Evolutionary conservation across 371 early-diverging fungal species (phyloP).

Genomic region (Mucor racemosus): DNA sequence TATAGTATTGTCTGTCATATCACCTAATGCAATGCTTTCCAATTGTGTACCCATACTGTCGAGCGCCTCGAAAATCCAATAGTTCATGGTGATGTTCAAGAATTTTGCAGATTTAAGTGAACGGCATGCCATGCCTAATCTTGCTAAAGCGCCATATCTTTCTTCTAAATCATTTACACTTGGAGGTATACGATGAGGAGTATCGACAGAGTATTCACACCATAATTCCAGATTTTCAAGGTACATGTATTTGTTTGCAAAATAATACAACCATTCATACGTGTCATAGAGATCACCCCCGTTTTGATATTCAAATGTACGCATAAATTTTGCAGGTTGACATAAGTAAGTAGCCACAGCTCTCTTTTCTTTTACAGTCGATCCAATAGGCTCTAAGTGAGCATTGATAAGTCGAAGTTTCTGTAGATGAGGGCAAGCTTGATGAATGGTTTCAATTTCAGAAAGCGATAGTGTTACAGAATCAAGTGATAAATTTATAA

Average conservation of each 20-base stretch:
- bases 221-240: conserved; percentile 13
- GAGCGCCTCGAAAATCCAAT: conserved; percentile 19
- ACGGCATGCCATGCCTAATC: conserved; percentile 1
- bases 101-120: conserved; percentile 11
- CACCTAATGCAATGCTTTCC: conserved; percentile 17
- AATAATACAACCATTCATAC: conserved; percentile 24
- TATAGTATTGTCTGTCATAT: conserved; percentile 25
- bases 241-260: conserved; percentile 15
- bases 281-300: conserved; percentile 6
- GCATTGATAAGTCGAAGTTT: conserved; percentile 13
- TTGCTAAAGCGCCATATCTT: conserved; percentile 13
- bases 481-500: conserved; percentile 18
- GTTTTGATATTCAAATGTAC: conserved; percentile 6
- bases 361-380: conserved; percentile 11
- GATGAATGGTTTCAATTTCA: conserved; percentile 24
- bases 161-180: conserved; percentile 8
- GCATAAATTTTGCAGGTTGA: conserved; percentile 1
- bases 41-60: conserved; percentile 14
- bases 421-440: conserved; percentile 15
- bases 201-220: conserved; percentile 17
- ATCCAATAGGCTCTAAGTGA: conserved; percentile 4
- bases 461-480: conserved; percentile 1
- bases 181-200: background rate
- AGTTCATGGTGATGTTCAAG: conserved; percentile 16
- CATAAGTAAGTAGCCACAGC: background rate